A percentile compares a stretch with the other conserved stretches of the same genome.
phyloP scores from a whole-genome alignment of 148 eudicot genomes.

The Spergularia bocconei region DNA sequence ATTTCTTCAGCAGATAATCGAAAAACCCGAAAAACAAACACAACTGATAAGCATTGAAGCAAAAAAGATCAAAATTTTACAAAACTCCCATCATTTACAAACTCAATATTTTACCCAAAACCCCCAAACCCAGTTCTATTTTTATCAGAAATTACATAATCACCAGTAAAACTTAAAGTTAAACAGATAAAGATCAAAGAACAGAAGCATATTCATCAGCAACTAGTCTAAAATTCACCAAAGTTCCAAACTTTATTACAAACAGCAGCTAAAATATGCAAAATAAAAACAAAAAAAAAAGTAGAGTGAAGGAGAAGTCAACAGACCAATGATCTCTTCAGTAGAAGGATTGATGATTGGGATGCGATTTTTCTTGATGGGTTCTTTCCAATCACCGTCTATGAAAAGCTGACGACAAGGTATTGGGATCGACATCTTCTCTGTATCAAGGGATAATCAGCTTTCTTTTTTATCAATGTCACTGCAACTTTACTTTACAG shows the following conservation, averaged over 20 bases:
- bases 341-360: slow-evolving; percentile 81
- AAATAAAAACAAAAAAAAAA: not conserved
- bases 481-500: not conserved
- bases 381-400: slow-evolving; percentile 88
- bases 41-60: not conserved
- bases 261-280: not conserved
- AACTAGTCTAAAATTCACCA: not conserved
- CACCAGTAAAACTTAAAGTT: not conserved
- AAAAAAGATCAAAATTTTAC: not conserved
- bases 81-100: not conserved
- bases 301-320: not conserved
- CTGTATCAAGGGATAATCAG: not conserved
- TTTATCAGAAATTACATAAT: not conserved
- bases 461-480: not conserved
- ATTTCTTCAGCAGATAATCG: not conserved
- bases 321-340: slow-evolving; percentile 69
- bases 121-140: not conserved
- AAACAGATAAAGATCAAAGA: not conserved
- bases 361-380: slow-evolving; percentile 57
- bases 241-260: not conserved
- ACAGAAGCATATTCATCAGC: not conserved
- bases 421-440: slow-evolving; percentile 40
- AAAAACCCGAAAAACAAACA: not conserved
- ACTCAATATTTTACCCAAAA: not conserved
- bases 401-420: slow-evolving; percentile 77